Evolutionary conservation across 2,329 filamentous ascomycete species (phyloP).

Genomic region (Ceratocystis albifundus): DNA sequence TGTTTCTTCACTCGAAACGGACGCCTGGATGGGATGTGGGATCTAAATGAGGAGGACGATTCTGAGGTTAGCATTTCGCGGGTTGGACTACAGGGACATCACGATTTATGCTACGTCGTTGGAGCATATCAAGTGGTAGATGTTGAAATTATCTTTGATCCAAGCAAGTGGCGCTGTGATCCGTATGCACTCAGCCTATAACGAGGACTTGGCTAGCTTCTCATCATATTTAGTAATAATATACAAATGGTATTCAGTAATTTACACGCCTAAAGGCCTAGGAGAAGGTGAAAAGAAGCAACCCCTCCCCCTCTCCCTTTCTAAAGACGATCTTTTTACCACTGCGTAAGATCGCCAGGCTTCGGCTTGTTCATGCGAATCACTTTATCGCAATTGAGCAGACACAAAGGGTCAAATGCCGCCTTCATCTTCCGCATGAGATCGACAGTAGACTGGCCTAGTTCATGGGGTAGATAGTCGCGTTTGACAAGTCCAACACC

Average conservation of each 20-base stretch:
- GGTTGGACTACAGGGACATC: slow-evolving; percentile 55
- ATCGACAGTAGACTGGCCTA: slow-evolving; percentile 63
- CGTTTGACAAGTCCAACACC: slow-evolving; percentile 75
- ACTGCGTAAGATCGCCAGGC: slow-evolving; percentile 36
- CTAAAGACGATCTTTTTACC: slow-evolving; percentile 29
- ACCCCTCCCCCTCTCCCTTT: neutral
- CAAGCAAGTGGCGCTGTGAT: slow-evolving; percentile 40
- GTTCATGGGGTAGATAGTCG: slow-evolving; percentile 68
- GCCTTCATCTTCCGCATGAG: slow-evolving; percentile 78
- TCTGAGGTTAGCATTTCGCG: slow-evolving; percentile 48
- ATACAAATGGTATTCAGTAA: neutral
- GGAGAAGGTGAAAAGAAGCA: neutral
- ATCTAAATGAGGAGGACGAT: slow-evolving; percentile 65
- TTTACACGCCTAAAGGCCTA: neutral
- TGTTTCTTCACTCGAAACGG: slow-evolving; percentile 65
- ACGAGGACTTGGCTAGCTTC: neutral
- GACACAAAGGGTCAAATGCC: slow-evolving; percentile 63
- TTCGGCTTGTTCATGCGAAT: slow-evolving; percentile 45
- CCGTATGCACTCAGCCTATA: slow-evolving; percentile 3
- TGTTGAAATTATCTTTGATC: slow-evolving; percentile 55
- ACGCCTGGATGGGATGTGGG: slow-evolving; percentile 48
- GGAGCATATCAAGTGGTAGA: slow-evolving; percentile 58
- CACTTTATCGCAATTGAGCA: slow-evolving; percentile 60
- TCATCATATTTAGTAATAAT: neutral
- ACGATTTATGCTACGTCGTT: slow-evolving; percentile 59